Base-by-base conservation (phyloP, 2,329 filamentous ascomycete genomes). In the Bipolaris sorokiniana region DNA sequence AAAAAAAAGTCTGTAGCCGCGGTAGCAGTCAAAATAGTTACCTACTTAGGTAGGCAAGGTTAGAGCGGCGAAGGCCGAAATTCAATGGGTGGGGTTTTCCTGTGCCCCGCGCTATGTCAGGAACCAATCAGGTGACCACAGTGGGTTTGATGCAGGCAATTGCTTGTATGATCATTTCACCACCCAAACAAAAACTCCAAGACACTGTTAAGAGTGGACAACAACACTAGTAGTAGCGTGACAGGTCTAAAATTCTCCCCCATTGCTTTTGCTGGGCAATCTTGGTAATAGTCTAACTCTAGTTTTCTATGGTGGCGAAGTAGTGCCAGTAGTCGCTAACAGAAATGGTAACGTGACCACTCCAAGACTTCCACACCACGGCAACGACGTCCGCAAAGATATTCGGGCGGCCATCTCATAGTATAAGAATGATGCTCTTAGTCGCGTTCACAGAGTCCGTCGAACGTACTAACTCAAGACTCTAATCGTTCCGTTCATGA, bases 1-100 rank as follows among this genome's bases (percentile, higher is more conserved):
- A 51, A 58, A 57, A 56, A 55, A 57, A 57, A 53, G 54, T 57
- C 54, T 41, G 54, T 57, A 40, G 31, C 49, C 49, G 48, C 49
- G 54, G 54, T 38, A 57, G 54, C 38, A 38, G 54, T 57, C 37
- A 22, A 48, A 45, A 44, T 57, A 50, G 50, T 57, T 53, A 54
- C 49, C 50, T 57, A 53, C 49, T 57, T 54, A 38, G 46, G 54
- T 48, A 47, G 54, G 54, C 50, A 48, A 54, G 54, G 54, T 45
- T 48, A 48, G 49, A 48, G 54, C 54, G 54, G 54, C 54, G 54
- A 44, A 38, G 42, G 44, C 54, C 54, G 54, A 57, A 57, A 54
- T 48, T 57, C 49, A 5, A 48, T 48, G 50, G 50, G 54, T 54
- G 54, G 54, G 54, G 54, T 31, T 54, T 48, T 38, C 49, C 36